Percentiles rank a stretch among this genome's conserved stretches.
Conservation (phyloP, 805 yeast species). For the Candida adriatica region DNA sequence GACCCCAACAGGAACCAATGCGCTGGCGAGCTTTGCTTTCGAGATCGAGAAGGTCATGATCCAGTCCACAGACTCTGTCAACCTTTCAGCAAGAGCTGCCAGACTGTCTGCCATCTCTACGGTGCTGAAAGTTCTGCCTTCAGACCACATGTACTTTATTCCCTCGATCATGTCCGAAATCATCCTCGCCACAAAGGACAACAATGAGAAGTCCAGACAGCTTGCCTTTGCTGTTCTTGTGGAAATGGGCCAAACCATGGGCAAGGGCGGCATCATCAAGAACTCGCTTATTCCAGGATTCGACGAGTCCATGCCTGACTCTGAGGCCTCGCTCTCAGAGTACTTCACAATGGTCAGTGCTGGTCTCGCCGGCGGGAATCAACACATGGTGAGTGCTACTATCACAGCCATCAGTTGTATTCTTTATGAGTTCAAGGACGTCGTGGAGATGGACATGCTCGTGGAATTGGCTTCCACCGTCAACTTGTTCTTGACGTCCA, state of each 20-base stretch:
- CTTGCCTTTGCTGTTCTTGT: conserved; percentile 69
- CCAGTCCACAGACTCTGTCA: conserved; percentile 48
- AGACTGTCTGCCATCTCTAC: conserved; percentile 64
- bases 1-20: conserved; percentile 52
- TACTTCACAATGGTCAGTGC: conserved; percentile 92
- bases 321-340: conserved; percentile 66
- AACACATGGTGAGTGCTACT: conserved; percentile 96
- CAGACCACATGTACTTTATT: conserved; percentile 61
- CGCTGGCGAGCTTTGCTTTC: conserved; percentile 43
- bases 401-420: conserved; percentile 85
- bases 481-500: conserved; percentile 83
- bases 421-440: conserved; percentile 75
- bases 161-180: conserved; percentile 83
- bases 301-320: conserved; percentile 53
- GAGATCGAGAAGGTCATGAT: conserved; percentile 57
- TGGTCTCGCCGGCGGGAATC: conserved; percentile 89
- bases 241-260: conserved; percentile 75
- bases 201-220: conserved; percentile 86
- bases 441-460: conserved; percentile 51
- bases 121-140: conserved; percentile 57
- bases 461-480: conserved; percentile 79
- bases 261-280: conserved; percentile 54
- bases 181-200: conserved; percentile 84
- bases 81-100: conserved; percentile 73
- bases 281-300: conserved; percentile 63